phyloP scores from a whole-genome alignment of 2,329 filamentous ascomycete species.

The Colletotrichum cereale region DNA sequence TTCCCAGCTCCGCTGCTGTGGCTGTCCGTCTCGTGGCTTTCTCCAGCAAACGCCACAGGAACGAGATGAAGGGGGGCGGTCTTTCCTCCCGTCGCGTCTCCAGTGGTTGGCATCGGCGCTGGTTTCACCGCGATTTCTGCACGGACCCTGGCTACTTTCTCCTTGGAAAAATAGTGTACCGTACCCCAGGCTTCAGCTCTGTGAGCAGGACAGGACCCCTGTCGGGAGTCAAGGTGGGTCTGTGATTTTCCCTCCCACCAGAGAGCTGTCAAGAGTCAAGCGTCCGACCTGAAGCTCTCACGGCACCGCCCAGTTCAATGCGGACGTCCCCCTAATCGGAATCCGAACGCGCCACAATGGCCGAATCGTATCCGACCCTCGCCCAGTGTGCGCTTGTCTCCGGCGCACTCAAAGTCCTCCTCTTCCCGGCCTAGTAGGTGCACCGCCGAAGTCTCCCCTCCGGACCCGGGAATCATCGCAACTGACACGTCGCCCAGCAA shows the following conservation, averaged over 20 bases:
- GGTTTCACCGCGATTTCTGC: constrained; percentile 39
- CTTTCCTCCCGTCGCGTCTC: constrained; percentile 5
- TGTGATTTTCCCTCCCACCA: constrained; percentile 29
- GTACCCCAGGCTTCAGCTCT: constrained; percentile 18
- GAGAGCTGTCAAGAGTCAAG: background rate
- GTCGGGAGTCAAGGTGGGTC: constrained; percentile 33
- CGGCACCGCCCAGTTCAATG: constrained; percentile 40
- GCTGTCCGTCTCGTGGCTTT: constrained; percentile 6
- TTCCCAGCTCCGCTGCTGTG: background rate
- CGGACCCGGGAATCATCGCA: background rate
- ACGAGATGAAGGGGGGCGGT: background rate
- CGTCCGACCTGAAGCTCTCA: constrained; percentile 24
- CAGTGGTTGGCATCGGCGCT: constrained; percentile 10
- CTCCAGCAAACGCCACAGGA: background rate
- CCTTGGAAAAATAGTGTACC: background rate
- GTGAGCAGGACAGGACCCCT: constrained; percentile 34
- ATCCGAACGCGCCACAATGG: constrained; percentile 65
- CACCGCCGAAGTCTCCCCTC: constrained; percentile 23
- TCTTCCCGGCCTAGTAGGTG: constrained; percentile 94
- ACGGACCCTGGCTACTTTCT: constrained; percentile 31
- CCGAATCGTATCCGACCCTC: constrained; percentile 87
- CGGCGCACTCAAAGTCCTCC: constrained; percentile 88
- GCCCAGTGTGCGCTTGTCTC: constrained; percentile 88
- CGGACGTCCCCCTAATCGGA: constrained; percentile 19
- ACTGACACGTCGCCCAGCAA: constrained; percentile 70